Evolutionary conservation across 805 yeast species (phyloP).

Genomic region (Candida loeiensis): DNA sequence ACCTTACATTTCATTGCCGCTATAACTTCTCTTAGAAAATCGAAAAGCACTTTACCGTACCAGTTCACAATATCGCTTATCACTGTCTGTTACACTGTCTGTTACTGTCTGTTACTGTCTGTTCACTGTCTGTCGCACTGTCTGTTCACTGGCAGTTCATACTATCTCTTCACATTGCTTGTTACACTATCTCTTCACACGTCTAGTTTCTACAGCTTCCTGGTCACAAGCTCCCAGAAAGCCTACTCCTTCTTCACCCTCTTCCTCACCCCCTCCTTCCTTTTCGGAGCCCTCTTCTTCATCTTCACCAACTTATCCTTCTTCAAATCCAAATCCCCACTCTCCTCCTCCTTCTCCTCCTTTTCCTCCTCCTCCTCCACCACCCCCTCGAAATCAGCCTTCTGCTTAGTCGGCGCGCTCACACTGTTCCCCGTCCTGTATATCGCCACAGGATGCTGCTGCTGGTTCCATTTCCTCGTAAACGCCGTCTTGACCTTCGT

Average conservation of each 20-base stretch:
- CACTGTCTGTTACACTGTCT: no score
- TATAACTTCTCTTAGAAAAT: no score
- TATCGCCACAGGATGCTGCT: conserved; percentile 80
- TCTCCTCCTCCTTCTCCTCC: conserved; percentile 45
- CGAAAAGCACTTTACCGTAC: no score
- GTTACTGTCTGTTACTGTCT: no score
- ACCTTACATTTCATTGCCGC: no score
- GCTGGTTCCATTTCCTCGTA: conserved; percentile 77
- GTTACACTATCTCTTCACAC: no score
- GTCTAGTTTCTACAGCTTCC: not conserved
- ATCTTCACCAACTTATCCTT: conserved; percentile 63
- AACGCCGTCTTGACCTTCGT: conserved; percentile 80
- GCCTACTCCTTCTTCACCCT: not conserved
- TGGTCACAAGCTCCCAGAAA: no score
- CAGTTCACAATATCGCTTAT: no score
- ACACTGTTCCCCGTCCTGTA: conserved; percentile 68
- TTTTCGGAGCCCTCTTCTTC: conserved; percentile 21
- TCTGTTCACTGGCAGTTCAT: no score
- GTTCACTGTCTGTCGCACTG: no score
- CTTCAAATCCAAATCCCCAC: conserved; percentile 45
- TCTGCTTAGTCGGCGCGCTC: conserved; percentile 24
- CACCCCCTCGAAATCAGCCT: conserved; percentile 71
- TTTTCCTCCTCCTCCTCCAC: conserved; percentile 53
- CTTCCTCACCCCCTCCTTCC: conserved; percentile 6
- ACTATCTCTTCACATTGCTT: no score